phyloP scores from a whole-genome alignment of 306 rosid species.

The Trichosanthes truncata region DNA sequence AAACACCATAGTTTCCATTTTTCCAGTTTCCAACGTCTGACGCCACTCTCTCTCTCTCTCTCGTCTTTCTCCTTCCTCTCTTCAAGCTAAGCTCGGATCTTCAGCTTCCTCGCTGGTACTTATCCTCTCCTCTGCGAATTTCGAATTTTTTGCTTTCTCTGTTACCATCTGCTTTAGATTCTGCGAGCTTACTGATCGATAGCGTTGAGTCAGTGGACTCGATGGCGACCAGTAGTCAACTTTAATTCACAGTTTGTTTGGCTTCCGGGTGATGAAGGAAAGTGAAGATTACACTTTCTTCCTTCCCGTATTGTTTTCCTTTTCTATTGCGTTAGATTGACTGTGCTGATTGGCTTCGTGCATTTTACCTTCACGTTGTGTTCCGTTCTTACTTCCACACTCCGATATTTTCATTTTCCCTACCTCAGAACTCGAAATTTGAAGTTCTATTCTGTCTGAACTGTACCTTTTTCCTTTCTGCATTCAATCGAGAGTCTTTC shows the following conservation, averaged over 20 bases:
- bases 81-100: constrained; percentile 35
- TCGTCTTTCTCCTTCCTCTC: constrained; percentile 7
- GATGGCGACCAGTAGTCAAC: background rate
- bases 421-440: background rate
- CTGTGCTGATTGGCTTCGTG: background rate
- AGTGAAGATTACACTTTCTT: background rate
- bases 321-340: background rate
- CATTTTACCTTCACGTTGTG: background rate
- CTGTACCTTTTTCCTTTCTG: background rate
- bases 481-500: background rate
- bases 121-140: background rate
- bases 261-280: constrained; percentile 17
- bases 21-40: constrained; percentile 53
- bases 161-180: background rate
- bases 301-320: background rate
- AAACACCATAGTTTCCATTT: constrained; percentile 16
- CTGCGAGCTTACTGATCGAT: background rate
- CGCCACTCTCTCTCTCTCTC: constrained; percentile 13
- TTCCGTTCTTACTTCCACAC: background rate
- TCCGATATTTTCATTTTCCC: background rate
- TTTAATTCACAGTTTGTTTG: constrained; percentile 15
- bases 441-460: background rate
- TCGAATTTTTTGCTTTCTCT: background rate
- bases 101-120: constrained; percentile 5
- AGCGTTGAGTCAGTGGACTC: background rate